Conservation (phyloP, 352 stramenopile genomes). For the Pythium utonaiense region DNA sequence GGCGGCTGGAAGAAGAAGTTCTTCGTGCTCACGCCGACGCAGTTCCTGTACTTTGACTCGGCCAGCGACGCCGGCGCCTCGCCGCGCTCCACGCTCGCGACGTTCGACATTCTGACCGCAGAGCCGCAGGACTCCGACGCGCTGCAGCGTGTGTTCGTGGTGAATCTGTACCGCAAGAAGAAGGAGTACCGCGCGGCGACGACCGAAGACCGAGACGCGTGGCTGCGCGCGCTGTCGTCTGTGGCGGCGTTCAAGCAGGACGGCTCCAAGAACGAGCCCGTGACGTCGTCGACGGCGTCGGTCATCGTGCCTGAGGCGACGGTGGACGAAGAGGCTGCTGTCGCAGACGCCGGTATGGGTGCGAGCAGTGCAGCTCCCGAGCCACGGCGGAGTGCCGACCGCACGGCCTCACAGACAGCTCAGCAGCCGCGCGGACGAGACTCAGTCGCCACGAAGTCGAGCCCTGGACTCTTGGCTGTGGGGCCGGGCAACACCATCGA, state of each 20-base stretch:
- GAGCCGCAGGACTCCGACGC: constrained; percentile 37
- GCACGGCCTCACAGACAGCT: not conserved
- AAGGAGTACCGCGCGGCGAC: constrained; percentile 67
- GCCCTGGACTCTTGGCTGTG: constrained; percentile 4
- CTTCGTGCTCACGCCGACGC: constrained; percentile 64
- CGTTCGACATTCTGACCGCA: constrained; percentile 65
- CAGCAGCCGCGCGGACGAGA: not conserved
- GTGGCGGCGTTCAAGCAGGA: constrained; percentile 51
- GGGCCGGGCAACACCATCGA: constrained; percentile 45
- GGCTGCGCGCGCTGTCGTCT: constrained; percentile 56
- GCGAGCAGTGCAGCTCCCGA: not conserved
- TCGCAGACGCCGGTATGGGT: too few relatives aligned
- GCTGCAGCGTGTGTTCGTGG: constrained; percentile 41
- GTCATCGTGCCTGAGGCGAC: constrained; percentile 6
- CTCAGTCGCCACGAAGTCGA: not conserved
- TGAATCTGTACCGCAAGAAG: constrained; percentile 74
- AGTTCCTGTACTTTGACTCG: constrained; percentile 70
- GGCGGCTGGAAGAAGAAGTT: constrained; percentile 81
- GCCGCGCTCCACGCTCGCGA: constrained; percentile 37
- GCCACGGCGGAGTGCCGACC: not conserved
- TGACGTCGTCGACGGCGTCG: constrained; percentile 7
- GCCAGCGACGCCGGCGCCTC: constrained; percentile 13
- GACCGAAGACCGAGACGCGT: constrained; percentile 61
- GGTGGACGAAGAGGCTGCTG: constrained; percentile 1
- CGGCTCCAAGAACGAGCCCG: constrained; percentile 25